Base-by-base conservation (phyloP, 345 rosid species). In the Brassica cretica region DNA sequence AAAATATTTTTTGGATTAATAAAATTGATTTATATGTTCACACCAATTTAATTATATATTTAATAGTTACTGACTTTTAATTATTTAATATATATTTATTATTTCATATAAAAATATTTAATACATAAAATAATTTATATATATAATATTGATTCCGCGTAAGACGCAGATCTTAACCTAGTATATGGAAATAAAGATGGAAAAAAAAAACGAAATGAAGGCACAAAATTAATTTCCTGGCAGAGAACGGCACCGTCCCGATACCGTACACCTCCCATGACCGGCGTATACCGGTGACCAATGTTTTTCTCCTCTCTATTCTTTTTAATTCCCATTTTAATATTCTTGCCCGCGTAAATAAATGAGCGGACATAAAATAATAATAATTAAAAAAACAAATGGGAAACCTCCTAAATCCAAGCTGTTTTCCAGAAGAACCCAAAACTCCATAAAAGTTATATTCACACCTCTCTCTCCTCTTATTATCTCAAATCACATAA, bases 261-360 rank as follows among this genome's bases (percentile, higher is more conserved):
- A 16, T 51, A 12, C 65, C 82, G 86, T 82, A 77, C 82, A 41
- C 53, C 44, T 64, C 41, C 3, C 4, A 32, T 53, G 33, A 89
- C 98, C 86, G 92, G 85, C 85, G 86, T 51, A n/a, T 85, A 91
- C 66, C 97, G 84, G 97, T 89, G 87, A 78, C 59, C 62, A 66
- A 5, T 12, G 75, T 41, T 37, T 66, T 61, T 53, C 70, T 64
- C 35, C n/a, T 59, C 33, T 66, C 10, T 64, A 63, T 58, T 67
- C 19, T 58, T 33, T 58, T 72, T 66, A 64, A 29, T 65, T 71
- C 35, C 6, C 30, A 16, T 21, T 80, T 56, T 41, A 30, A 46
- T 78, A 66, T 69, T 69, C 51, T 58, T 37, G 75, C 71, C 82
- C 82, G 72, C 82, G 76, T 79, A 74, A 74, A 60, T 79, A 74